Conservation (phyloP, 2,329 filamentous ascomycete species). For the Aureobasidium subglaciale region DNA sequence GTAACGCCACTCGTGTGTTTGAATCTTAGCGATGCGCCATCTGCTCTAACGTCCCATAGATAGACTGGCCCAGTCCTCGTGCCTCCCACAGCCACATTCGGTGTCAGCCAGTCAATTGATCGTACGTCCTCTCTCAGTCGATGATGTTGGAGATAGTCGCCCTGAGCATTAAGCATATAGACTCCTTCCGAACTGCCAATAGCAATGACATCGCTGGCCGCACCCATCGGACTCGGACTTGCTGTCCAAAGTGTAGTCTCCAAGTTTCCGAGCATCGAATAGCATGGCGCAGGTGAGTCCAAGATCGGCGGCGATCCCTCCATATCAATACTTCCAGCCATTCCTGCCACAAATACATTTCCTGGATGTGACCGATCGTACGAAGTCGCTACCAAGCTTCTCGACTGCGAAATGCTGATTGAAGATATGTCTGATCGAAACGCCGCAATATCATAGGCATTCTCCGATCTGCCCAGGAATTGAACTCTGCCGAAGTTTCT, state of each 20-base stretch:
- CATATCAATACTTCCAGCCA: neutral
- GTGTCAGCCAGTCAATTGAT: constrained; percentile 16
- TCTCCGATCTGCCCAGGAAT: neutral
- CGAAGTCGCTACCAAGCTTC: constrained; percentile 7
- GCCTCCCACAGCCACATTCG: constrained; percentile 14
- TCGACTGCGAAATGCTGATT: neutral
- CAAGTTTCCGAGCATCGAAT: neutral
- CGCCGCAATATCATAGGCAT: neutral
- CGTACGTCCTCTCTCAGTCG: neutral
- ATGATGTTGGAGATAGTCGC: neutral
- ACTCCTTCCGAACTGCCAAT: neutral
- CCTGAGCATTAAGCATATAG: constrained; percentile 5
- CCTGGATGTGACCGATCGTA: neutral
- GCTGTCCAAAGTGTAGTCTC: constrained; percentile 10
- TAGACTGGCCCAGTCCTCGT: neutral
- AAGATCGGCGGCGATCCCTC: neutral
- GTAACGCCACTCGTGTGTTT: constrained; percentile 7
- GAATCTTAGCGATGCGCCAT: constrained; percentile 4
- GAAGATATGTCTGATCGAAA: constrained; percentile 10
- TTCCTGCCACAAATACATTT: constrained; percentile 16
- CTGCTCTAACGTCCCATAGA: constrained; percentile 14
- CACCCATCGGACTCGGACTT: neutral
- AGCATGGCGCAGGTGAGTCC: constrained; percentile 6
- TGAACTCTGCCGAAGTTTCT: neutral
- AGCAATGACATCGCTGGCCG: neutral